Base-by-base conservation (phyloP, 2,329 filamentous ascomycete species). In the Pochonia chlamydosporia region DNA sequence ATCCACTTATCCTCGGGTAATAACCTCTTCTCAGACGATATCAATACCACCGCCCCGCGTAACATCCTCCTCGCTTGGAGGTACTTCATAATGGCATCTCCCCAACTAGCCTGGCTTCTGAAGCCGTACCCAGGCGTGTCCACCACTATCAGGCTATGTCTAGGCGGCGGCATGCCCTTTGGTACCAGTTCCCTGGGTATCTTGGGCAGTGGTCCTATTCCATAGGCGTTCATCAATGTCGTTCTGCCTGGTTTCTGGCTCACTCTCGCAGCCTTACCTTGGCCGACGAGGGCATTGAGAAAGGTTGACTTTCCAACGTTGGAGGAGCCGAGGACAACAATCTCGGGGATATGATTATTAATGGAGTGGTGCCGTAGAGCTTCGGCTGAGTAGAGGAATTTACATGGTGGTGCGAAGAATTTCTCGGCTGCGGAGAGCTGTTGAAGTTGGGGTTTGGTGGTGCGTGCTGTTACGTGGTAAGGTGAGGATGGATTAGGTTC, bases 231-330 rank as follows among this genome's bases (percentile, higher is more conserved):
- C 63, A 82, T 72, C 25, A 72, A 70, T 28, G 65, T 71, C 1
- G 79, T 82, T 55, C 69, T 73, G 9, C 79, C 79, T 1, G 78
- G 74, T 18, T 63, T 65, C 14, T 67, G 62, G 57, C 75, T 77
- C 21, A 76, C 75, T 41, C 71, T 67, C 11, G 78, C 78, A 5
- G 75, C 62, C 21, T 61, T 58, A 21, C 57, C 51, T 3, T 57
- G 54, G 28, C 83, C 83, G 2, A 84, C 79, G 28, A 95, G 76
- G 16, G 86, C 85, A 60, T 95, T 95, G 67, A 95, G 84, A 55
- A 95, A 86, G 14, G 88, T 89, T 2, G 88, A 93, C 64, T 95
- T 95, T 60, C 89, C 89, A 36, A 90, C 89, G 61, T 95, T 95
- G 54, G 89, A 90, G 58, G 91, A 89, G 37, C 89, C 89, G 31